A percentile compares a stretch with the other conserved stretches of the same genome.
Conservation (phyloP, 164 flowering plant species). For the Magnolia officinalis region DNA sequence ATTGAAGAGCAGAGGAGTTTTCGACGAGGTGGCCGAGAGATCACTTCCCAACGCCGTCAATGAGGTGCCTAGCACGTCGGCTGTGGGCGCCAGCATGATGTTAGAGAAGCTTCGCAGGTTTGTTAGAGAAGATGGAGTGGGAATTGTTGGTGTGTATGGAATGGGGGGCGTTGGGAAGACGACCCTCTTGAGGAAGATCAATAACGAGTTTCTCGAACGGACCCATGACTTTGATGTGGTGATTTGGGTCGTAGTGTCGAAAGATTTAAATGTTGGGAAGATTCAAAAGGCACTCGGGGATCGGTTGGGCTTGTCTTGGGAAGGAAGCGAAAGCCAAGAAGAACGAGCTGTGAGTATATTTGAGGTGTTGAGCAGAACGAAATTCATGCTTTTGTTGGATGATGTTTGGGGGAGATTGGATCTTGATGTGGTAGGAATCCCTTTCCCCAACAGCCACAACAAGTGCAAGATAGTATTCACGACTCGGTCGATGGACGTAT, state of each 20-base stretch:
- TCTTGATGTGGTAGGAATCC: conserved; percentile 4
- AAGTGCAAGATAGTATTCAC: conserved; percentile 12
- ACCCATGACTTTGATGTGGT: conserved; percentile 1
- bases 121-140: neutral
- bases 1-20: neutral
- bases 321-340: neutral
- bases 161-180: conserved; percentile 18
- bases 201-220: neutral
- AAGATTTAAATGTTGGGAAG: neutral
- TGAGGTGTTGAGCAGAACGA: neutral
- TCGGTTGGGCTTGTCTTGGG: conserved; percentile 4
- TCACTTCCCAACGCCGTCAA: neutral
- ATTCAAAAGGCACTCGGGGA: neutral
- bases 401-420: conserved; percentile 14
- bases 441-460: neutral
- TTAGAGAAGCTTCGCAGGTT: neutral
- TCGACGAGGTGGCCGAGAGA: neutral
- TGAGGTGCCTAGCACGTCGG: neutral
- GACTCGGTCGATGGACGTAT: neutral
- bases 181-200: conserved; percentile 2
- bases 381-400: conserved; percentile 10
- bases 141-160: conserved; percentile 11
- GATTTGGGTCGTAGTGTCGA: neutral
- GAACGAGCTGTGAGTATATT: neutral
- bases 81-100: neutral